Conservation (phyloP, 306 rosid genomes). For the Corylus americana region DNA sequence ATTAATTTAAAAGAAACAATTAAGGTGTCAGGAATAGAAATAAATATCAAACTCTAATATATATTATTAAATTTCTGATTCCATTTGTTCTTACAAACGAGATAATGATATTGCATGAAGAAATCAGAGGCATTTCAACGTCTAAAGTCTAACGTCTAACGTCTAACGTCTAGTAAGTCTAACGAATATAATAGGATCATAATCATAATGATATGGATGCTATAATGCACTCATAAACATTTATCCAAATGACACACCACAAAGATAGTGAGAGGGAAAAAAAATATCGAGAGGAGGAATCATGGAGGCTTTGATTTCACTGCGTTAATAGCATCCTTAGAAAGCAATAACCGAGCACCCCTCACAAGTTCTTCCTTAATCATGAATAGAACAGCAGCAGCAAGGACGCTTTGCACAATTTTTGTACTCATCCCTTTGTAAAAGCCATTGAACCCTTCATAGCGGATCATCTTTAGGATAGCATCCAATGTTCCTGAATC, state of each 20-base stretch:
- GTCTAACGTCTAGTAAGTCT: background rate
- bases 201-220: background rate
- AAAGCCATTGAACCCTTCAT: slow-evolving; percentile 80
- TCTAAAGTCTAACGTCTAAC: no score
- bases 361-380: slow-evolving; percentile 88
- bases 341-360: slow-evolving; percentile 60
- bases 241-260: slow-evolving; percentile 9
- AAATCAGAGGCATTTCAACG: no score
- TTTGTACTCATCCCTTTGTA: slow-evolving; percentile 96
- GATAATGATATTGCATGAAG: no score
- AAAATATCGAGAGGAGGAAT: slow-evolving; percentile 27
- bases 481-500: slow-evolving; percentile 89
- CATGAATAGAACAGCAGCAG: slow-evolving; percentile 96
- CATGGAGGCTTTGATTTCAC: slow-evolving; percentile 52
- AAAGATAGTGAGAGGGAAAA: slow-evolving; percentile 21
- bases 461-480: slow-evolving; percentile 74
- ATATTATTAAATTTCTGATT: no score
- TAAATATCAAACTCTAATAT: background rate
- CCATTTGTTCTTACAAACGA: no score
- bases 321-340: slow-evolving; percentile 38
- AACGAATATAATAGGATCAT: background rate
- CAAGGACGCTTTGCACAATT: slow-evolving; percentile 88
- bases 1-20: no score
- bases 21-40: no score
- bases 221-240: slow-evolving; percentile 7